These are phyloP conservation scores for Pleurotus pulmonarius DNA, from an alignment of 768 basidiomycete species.

Conservation along the genomic window DNA sequence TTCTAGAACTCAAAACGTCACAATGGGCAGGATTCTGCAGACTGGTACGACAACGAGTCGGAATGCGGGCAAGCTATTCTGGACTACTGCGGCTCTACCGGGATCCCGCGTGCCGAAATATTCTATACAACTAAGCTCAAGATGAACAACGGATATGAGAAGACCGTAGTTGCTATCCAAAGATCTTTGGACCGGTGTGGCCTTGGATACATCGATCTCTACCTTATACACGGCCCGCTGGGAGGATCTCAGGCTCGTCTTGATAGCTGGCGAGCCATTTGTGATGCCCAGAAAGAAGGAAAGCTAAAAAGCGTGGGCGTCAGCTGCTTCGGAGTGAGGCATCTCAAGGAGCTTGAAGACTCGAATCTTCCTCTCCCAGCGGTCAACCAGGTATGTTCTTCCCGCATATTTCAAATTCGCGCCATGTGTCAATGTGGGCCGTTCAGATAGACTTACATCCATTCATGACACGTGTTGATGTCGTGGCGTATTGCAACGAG, in stretches of 20 bases:
- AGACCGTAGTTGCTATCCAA: conserved; percentile 45
- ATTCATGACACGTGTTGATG: conserved; percentile 63
- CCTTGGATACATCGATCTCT: conserved; percentile 67
- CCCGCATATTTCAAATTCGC: background rate
- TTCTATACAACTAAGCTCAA: conserved; percentile 73
- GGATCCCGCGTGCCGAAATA: conserved; percentile 52
- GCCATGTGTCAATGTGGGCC: conserved; percentile 3
- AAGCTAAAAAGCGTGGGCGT: conserved; percentile 61
- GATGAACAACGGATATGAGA: conserved; percentile 48
- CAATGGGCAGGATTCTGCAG: conserved; percentile 37
- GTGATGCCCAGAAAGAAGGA: conserved; percentile 60
- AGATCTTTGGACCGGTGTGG: conserved; percentile 49
- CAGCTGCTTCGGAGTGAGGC: conserved; percentile 55
- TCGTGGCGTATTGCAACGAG: conserved; percentile 55
- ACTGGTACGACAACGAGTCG: conserved; percentile 63
- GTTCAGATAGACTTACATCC: conserved; percentile 56
- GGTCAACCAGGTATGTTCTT: conserved; percentile 52
- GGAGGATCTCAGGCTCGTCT: conserved; percentile 53
- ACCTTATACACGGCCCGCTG: conserved; percentile 67
- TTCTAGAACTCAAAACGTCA: too few species aligned
- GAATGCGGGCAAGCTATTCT: conserved; percentile 60
- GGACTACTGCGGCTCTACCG: conserved; percentile 44
- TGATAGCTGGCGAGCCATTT: conserved; percentile 64
- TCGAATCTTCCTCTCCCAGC: conserved; percentile 46
- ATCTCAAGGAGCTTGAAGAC: conserved; percentile 50